Evolutionary conservation across 352 stramenopile species (phyloP), one percentile per base, ranked within the genome.

Genomic region (Phytophthora sojae): DNA sequence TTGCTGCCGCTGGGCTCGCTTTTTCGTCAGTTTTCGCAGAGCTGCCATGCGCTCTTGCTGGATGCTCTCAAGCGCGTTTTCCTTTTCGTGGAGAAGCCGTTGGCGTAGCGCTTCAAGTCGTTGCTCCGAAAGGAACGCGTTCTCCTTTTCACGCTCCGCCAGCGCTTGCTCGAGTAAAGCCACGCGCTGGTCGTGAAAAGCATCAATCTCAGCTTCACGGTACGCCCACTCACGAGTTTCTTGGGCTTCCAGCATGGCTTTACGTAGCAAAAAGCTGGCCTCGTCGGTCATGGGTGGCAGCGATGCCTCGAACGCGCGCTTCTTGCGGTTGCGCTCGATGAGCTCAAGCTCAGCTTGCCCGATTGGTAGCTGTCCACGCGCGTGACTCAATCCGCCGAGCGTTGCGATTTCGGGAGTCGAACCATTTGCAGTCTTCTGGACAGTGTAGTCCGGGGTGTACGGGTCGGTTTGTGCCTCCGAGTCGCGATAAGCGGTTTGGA

Each of bases 231-330:
- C 94, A 30, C 79, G 79, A 25, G 91, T 89, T 69, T 98, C 96
- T 69, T 98, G 95, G 54, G 90, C 76, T 76, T 98, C 93, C 74
- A 99, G 93, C 77, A 99, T 94, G 23, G 61, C 69, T 64, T 98
- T 98, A 12, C 96, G 89, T 25, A 98, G 61, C 23, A 86, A 32
- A 53, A 98, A 97, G 42, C 80, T 97, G 6, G 93, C 95, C 61
- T 99, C 96, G 72, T 99, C 96, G 14, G 96, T 98, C 83, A 98
- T 98, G 4, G 96, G 95, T 17, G 95, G 96, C 42, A 99, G 67
- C 25, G 89, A 90, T 14, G 81, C 83, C 52, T 98, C 88, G 21
- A 98, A 94, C 5, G 78, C 77, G 19, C 82, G 77, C 59, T 98
- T 98, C 59, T 89, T 84, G 29, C 94, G 85, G 30, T 94, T 91